Evolutionary conservation across 2,329 filamentous ascomycete species (phyloP), one percentile per base, ranked within the genome.

Genomic region (Helminthosporium solani): DNA sequence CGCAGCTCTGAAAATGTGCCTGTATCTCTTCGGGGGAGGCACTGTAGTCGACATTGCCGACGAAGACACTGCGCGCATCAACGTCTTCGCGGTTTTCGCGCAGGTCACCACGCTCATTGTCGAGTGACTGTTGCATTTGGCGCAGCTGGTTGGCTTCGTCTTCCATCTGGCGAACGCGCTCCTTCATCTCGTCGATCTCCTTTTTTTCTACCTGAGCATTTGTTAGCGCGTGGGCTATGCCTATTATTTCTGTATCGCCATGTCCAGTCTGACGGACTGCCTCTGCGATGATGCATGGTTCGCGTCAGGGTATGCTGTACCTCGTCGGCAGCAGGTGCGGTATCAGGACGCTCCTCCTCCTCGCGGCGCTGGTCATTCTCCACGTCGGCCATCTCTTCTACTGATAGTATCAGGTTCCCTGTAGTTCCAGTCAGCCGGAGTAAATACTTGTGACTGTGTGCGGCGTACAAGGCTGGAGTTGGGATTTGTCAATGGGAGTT

Each of bases 1-100:
- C 94, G 64, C 90, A 95, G 77, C 86, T 95, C 78, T 96, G 90
- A 76, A 99, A 99, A 68, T 99, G 94, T 49, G 90, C 89, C 77
- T 99, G 94, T 49, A 99, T 94, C 76, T 99, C 94, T 74, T 99
- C 94, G 2, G 94, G 94, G 21, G 90, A 95, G 18, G 92, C 91
- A 52, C 89, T 91, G 73, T 99, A 99, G 74, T 99, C 94, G 57
- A 99, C 94, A 62, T 99, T 99, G 58, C 94, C 94, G 35, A 99
- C 94, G 70, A 99, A 99, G 72, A 99, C 90, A 74, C 90, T 96
- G 64, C 94, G 86, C 57, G 86, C 86, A 73, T 99, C 94, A 49
- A 99, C 85, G 58, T 96, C 95, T 70, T 96, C 91, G 73, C 95
- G 95, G 75, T 91, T 90, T 68, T 97, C 94, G 56, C 87, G 83